Percentiles rank a stretch among this genome's conserved stretches.
phyloP scores from a whole-genome alignment of 202 grass and related monocot genomes.

The Saccharum hybrid region DNA sequence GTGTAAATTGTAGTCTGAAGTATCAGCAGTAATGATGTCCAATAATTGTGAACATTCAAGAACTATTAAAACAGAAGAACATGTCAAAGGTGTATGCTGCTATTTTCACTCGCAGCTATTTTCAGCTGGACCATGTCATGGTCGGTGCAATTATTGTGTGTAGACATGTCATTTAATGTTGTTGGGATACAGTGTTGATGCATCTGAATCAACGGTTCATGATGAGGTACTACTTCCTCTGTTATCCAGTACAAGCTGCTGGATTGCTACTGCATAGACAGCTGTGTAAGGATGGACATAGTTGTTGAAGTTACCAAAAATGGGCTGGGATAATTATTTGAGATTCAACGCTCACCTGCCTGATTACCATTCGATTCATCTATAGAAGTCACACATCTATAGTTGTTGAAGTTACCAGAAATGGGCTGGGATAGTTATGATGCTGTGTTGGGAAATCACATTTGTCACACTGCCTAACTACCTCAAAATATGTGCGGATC shows the following conservation, averaged over 20 bases:
- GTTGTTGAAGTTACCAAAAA: slow-evolving; percentile 44
- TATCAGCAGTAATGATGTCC: neutral
- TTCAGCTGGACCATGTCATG: slow-evolving; percentile 23
- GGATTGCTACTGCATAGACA: slow-evolving; percentile 11
- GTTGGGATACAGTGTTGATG: slow-evolving; percentile 29
- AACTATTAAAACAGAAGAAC: slow-evolving; percentile 30
- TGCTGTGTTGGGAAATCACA: neutral
- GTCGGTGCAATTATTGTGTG: slow-evolving; percentile 35
- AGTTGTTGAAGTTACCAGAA: too few relatives aligned
- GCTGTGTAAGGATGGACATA: slow-evolving; percentile 26
- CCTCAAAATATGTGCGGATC: neutral
- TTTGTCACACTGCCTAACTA: neutral
- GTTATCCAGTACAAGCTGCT: slow-evolving; percentile 34
- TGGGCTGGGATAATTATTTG: neutral
- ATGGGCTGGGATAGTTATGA: slow-evolving; percentile 2
- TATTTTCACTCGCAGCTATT: slow-evolving; percentile 36
- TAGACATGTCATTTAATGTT: slow-evolving; percentile 37
- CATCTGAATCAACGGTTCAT: slow-evolving; percentile 29
- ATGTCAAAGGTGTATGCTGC: neutral
- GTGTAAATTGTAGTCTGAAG: slow-evolving; percentile 5
- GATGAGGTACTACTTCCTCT: slow-evolving; percentile 3
- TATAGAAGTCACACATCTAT: neutral
- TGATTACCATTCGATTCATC: slow-evolving; percentile 20
- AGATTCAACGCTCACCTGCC: slow-evolving; percentile 16
- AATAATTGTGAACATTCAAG: slow-evolving; percentile 26